Base-by-base conservation (phyloP, 495 filamentous ascomycete species). In the Trichoderma asperelloides region DNA sequence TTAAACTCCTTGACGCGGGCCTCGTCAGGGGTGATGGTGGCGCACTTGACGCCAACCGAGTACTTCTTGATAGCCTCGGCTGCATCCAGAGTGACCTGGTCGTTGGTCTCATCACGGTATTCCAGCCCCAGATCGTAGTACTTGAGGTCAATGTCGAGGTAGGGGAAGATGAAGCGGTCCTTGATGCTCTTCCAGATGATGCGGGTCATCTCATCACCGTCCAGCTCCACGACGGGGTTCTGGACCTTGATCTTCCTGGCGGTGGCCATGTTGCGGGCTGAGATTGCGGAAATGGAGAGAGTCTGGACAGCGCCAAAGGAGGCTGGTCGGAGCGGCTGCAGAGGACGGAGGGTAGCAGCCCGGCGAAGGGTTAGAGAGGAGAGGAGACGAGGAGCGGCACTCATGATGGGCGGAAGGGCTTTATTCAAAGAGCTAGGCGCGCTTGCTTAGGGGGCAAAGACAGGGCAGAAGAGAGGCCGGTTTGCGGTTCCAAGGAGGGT, bases 141-240 rank as follows among this genome's bases (percentile, higher is more conserved):
- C 84, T 98, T 98, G 68, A 98, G 87, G 78, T 98, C 94, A 78
- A 98, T 85, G 73, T 96, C 91, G 49, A 98, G 90, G 82, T 93
- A 98, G 55, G 93, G 93, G 80, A 87, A 82, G 77, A 97, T 97
- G 82, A 97, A 93, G 85, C 95, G 97, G 77, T 97, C 87, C 83
- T 96, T 96, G 83, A 98, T 98, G 74, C 92, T 88, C 81, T 97
- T 81, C 95, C 95, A 98, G 81, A 98, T 98, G 72, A 98, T 92
- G 73, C 95, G 85, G 68, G 95, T 98, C 95, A 98, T 98, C 86
- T 98, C 95, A 84, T 98, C 95, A 73, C 95, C 95, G 78, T 98
- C 95, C 74, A 98, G 84, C 78, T 94, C 91, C 78, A 98, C 95
- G 74, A 98, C 87, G 68, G 95, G 95, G 79, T 96, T 98, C 86